Conservation (phyloP, 108 stramenopile genomes). For the Nitzschia sp. region DNA sequence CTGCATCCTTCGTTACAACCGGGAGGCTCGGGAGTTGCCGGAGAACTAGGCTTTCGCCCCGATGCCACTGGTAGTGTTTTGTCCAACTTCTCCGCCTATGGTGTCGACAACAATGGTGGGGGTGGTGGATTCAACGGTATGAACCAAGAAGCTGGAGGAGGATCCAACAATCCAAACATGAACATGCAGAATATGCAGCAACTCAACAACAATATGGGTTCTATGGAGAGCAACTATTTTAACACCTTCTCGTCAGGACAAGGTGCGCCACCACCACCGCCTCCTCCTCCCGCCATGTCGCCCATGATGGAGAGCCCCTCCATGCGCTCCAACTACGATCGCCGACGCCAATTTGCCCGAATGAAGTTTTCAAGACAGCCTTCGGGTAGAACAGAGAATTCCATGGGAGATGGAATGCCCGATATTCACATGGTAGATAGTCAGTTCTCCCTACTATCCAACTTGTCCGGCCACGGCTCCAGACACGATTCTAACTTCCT, state of each 20-base stretch:
- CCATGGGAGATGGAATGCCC: slow-evolving; percentile 40
- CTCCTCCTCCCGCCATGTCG: slow-evolving; percentile 21
- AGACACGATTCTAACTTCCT: slow-evolving; percentile 3
- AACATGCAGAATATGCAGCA: slow-evolving; percentile 1
- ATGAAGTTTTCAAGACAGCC: slow-evolving; percentile 47
- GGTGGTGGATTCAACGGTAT: slow-evolving; percentile 9
- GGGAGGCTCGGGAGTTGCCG: slow-evolving; percentile 16
- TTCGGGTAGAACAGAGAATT: not conserved
- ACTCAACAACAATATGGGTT: slow-evolving; percentile 9
- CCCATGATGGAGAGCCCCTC: slow-evolving; percentile 15
- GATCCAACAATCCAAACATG: not conserved
- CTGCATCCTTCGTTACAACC: slow-evolving; percentile 25
- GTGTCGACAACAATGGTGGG: slow-evolving; percentile 1
- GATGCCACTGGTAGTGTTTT: slow-evolving; percentile 28
- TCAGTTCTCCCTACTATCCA: slow-evolving; percentile 28
- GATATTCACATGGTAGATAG: slow-evolving; percentile 54
- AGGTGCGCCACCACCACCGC: not conserved
- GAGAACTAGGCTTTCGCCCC: slow-evolving; percentile 21
- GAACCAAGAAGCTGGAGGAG: not conserved
- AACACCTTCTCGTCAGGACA: not conserved
- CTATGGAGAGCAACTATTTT: slow-evolving; percentile 1
- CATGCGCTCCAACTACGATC: slow-evolving; percentile 19
- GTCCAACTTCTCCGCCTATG: slow-evolving; percentile 38
- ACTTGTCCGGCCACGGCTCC: slow-evolving; percentile 33
- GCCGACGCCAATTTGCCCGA: slow-evolving; percentile 37